Base-by-base conservation (phyloP, 2,329 filamentous ascomycete species). In the Trichophyton simii region DNA sequence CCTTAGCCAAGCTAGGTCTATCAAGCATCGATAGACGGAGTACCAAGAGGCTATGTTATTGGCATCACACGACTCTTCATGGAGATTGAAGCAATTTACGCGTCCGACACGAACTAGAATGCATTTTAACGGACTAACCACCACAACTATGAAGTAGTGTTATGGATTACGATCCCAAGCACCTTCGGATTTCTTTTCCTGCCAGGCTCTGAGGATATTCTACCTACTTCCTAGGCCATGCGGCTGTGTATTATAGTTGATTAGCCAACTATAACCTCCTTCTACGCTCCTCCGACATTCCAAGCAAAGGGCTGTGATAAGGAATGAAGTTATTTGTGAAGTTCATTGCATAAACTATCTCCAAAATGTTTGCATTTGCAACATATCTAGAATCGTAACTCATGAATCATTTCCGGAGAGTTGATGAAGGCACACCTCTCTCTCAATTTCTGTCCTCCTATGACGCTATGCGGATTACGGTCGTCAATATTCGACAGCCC, bases 341-440 rank as follows among this genome's bases (percentile, higher is more conserved):
- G 41, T 18, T 44, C 41, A 44, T 18, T 44, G n/a, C 41, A 44
- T 18, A 44, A 44, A 44, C 41, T 44, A 44, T 44, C 0, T 44
- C 41, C n/a, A 3, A 44, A 44, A 20, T 44, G 41, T 44, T 44
- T 44, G 41, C n/a, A 44, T 18, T 18, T 3, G 15, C 41, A 44
- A 44, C n/a, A 44, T n/a, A 5, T 44, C 41, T 57, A 61, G n/a
- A 38, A 57, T 38, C 44, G 34, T 52, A 61, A 55, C 38, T 61
- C 48, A 41, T 15, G 11, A 41, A 48, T 55, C 31, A 61, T 57
- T 31, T 55, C 50, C 52, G 50, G 50, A 15, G 59, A 61, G 59
- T 61, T 61, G 38, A 61, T 42, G 48, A 61, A 61, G 15, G 3
- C 22, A 46, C 59, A 61, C 5, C 59, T 48, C 59, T 61, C 18